These are phyloP conservation scores for Arabidopsis arenosa DNA, from an alignment of 345 rosid genomes.

Conservation along the genomic window DNA sequence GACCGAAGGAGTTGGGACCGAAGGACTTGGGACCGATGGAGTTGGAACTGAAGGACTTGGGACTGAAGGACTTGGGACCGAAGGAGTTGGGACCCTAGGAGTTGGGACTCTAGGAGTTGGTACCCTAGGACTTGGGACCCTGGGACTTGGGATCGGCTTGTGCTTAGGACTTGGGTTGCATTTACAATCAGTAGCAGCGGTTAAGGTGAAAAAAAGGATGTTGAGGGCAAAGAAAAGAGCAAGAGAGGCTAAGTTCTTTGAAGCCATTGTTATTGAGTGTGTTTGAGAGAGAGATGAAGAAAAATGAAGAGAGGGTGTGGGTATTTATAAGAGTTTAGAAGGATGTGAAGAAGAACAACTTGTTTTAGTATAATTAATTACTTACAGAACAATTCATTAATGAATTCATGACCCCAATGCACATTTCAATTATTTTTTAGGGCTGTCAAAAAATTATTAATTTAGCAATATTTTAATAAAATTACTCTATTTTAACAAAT, in stretches of 20 bases:
- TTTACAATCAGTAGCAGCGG: conserved; percentile 18
- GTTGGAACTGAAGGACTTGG: background rate
- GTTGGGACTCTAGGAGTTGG: no score
- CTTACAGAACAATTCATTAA: no score
- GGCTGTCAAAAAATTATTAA: no score
- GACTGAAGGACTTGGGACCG: background rate
- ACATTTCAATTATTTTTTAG: no score
- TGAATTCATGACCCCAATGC: no score
- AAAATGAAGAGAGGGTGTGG: background rate
- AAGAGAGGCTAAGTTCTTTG: conserved; percentile 26
- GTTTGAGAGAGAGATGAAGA: conserved; percentile 5
- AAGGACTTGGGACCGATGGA: background rate
- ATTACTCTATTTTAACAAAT: no score
- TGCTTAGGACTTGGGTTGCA: conserved; percentile 29
- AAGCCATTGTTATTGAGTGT: conserved; percentile 20
- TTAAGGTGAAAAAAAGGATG: conserved; percentile 34
- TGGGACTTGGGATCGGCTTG: background rate
- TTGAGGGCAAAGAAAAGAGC: conserved; percentile 34
- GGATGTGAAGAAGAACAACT: background rate
- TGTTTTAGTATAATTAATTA: background rate
- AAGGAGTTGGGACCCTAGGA: conserved; percentile 1
- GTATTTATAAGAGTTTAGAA: conserved; percentile 21
- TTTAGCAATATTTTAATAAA: no score
- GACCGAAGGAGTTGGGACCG: background rate
- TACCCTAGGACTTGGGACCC: background rate